phyloP scores from a whole-genome alignment of 192 early-diverging fungal genomes.

The Podila minutissima region DNA sequence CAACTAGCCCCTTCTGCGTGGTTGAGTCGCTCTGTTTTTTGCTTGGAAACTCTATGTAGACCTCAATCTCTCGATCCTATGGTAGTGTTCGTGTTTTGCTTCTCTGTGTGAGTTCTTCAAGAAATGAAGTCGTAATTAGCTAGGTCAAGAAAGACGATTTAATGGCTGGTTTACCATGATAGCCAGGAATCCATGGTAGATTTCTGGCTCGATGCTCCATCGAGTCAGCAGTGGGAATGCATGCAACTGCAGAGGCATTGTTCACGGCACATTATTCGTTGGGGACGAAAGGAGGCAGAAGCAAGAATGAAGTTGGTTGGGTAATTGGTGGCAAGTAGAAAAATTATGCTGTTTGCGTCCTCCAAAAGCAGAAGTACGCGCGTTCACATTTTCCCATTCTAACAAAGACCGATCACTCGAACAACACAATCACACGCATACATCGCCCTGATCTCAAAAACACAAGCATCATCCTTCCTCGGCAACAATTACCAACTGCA shows the following conservation, averaged over 20 bases:
- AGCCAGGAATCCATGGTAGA: conserved; percentile 40
- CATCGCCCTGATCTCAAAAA: no score
- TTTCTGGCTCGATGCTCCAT: conserved; percentile 26
- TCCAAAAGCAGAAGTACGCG: no score
- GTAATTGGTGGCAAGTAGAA: neutral
- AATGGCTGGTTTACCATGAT: conserved; percentile 20
- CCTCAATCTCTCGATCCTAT: conserved; percentile 37
- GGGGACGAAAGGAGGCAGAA: neutral
- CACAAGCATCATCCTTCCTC: no score
- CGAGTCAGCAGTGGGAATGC: conserved; percentile 41
- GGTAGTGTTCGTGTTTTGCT: neutral
- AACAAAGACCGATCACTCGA: no score
- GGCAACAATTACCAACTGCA: no score
- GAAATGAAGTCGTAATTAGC: neutral
- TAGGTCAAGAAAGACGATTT: neutral
- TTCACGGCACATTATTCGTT: neutral
- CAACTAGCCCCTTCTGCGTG: neutral
- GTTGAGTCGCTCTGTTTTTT: neutral
- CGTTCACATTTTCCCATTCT: no score
- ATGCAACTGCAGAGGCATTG: conserved; percentile 3
- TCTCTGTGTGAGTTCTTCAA: neutral
- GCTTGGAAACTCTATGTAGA: conserved; percentile 26
- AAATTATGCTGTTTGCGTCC: no score
- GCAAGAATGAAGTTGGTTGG: neutral
- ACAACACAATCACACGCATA: no score